These are phyloP conservation scores for Exophiala spinifera DNA, from an alignment of 2,329 filamentous ascomycete genomes.

Conservation along the genomic window DNA sequence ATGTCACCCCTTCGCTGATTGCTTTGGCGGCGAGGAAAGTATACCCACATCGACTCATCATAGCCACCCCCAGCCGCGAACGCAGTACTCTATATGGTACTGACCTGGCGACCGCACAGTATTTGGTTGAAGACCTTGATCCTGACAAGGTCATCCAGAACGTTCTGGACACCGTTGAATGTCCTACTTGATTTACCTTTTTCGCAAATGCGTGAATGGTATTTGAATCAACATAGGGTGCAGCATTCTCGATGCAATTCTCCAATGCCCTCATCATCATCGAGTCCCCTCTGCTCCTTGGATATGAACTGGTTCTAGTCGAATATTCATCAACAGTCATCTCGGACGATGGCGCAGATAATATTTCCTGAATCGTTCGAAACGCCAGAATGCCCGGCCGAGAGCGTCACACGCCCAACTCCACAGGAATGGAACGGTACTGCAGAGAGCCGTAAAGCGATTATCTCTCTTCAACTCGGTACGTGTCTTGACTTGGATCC, in stretches of 20 bases:
- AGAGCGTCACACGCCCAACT: too few relatives aligned
- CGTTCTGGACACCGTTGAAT: constrained; percentile 45
- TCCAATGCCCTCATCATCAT: too few relatives aligned
- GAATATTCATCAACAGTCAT: too few relatives aligned
- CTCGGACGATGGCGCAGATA: too few relatives aligned
- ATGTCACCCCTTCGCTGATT: constrained; percentile 79
- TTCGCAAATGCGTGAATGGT: neutral
- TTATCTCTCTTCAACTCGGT: too few relatives aligned
- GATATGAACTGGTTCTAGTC: too few relatives aligned
- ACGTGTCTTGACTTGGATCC: too few relatives aligned
- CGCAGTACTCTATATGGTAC: constrained; percentile 94
- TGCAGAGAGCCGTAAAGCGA: too few relatives aligned
- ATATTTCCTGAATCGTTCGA: too few relatives aligned
- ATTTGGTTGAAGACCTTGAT: constrained; percentile 43
- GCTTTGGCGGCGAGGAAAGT: constrained; percentile 79
- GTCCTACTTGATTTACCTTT: constrained; percentile 13
- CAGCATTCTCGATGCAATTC: neutral
- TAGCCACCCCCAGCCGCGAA: constrained; percentile 69
- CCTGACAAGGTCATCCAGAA: constrained; percentile 65
- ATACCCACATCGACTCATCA: constrained; percentile 76
- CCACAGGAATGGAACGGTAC: too few relatives aligned
- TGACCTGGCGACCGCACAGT: constrained; percentile 62
- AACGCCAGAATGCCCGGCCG: too few relatives aligned
- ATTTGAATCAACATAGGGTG: neutral
- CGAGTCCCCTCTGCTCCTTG: neutral